Base-by-base conservation (phyloP, 768 basidiomycete species). In the Amanita pseudoporphyria region DNA sequence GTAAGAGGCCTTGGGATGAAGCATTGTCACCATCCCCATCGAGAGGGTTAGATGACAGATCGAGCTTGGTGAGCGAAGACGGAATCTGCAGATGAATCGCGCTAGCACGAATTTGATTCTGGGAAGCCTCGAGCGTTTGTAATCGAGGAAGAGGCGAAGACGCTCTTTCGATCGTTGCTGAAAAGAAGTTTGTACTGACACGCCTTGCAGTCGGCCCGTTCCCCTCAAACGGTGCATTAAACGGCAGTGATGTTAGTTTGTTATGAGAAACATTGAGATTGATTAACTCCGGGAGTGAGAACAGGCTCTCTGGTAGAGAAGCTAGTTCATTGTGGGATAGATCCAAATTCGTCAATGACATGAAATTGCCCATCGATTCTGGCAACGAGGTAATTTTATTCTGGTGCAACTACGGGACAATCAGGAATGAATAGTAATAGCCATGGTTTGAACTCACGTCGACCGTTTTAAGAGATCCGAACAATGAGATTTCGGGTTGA, bases 401-500 rank as follows among this genome's bases (percentile, higher is more conserved):
- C 58, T 80, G 79, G 62, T 87, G 87, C 35, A 91, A 65, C 88
- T 91, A 49, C 18, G 28, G 16, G 31, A 18, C 28, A 31, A 10
- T 45, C 60, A 47, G 47, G 43, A 43, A 13, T 53, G 40, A 30
- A 39, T 30, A 19, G 26, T 36, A 36, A 31, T 2, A 19, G 26
- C 31, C 21, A 37, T 18, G 33, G 24, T 31, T 9, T 6, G 13
- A 13, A 68, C 87, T 50, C 66, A 88, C 88, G 63, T 92, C 89
- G 35, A 92, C 57, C 1, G 71, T 76, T 64, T 89, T 90, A 46
- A 92, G 68, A 3, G 85, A 87, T 2, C 88, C 88, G 60, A 92
- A 92, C 39, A 90, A 71, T 0, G 84, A 84, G 10, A 92, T 82
- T 61, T 92, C 89, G 19, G 79, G 81, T 55, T 90, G 88, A 24